Base-by-base conservation (phyloP, 495 filamentous ascomycete genomes). In the Haplographium delicatum region DNA sequence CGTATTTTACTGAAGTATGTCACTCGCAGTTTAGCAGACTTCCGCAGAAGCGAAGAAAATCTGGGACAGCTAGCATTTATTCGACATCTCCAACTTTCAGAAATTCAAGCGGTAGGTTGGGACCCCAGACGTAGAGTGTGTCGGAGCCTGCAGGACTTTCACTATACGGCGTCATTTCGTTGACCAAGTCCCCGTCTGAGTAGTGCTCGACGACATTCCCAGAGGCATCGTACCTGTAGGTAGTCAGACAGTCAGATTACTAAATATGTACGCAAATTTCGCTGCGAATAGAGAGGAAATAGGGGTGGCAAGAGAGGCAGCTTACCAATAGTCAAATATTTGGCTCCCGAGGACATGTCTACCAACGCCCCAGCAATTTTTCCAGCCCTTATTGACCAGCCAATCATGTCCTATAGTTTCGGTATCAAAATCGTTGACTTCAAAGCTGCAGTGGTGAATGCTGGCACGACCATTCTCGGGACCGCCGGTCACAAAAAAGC, bases 351-450 rank as follows among this genome's bases (percentile, higher is more conserved):
- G 62, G 50, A 83, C 71, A 72, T 88, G 81, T 65, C 87, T 57
- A 54, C 86, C 72, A 53, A 85, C 75, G 1, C 84, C 85, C 86
- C 85, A 90, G 38, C 82, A 81, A 51, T 73, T 75, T 44, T 72
- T 71, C 59, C 83, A 85, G 0, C 78, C 78, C 60, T 82, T 79
- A 45, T 73, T 61, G 0, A 71, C 72, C 6, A 90, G 70, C 78
- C 80, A 88, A 44, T 88, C 73, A 61, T 89, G 85, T 2, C 85
- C 85, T 2, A 88, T 69, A 11, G 81, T 66, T 66, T 88, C 84
- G 0, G 80, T 79, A 51, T 89, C 85, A 54, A 84, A 85, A 56
- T 89, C 84, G 58, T 84, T 76, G 2, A 86, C 83, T 62, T 89
- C 85, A 48, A 82, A 89, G 1, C 75, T 80, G 35, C 74, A 75